phyloP scores from a whole-genome alignment of 1,139 yeast species.

The Kodamaea sp. region DNA sequence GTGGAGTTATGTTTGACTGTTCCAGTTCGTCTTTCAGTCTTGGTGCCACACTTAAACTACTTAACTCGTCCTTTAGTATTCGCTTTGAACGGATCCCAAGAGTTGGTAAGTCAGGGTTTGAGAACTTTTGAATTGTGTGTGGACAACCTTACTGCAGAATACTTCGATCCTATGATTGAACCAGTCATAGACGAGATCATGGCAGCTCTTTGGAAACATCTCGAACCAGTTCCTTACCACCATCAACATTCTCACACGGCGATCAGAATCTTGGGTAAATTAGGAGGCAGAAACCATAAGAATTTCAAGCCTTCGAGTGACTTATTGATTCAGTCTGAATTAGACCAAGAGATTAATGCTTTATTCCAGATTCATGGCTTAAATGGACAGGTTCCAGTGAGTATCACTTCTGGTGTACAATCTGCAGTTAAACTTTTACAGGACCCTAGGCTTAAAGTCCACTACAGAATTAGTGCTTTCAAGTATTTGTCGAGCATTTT shows the following conservation, averaged over 20 bases:
- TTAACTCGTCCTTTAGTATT: slow-evolving; percentile 88
- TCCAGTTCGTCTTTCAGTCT: slow-evolving; percentile 88
- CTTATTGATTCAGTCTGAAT: slow-evolving; percentile 54
- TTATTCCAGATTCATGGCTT: slow-evolving; percentile 72
- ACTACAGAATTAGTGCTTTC: slow-evolving; percentile 77
- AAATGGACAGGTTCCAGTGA: slow-evolving; percentile 59
- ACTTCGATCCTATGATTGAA: slow-evolving; percentile 94
- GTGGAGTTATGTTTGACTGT: slow-evolving; percentile 94
- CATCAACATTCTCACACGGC: slow-evolving; percentile 96
- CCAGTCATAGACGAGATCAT: slow-evolving; percentile 93
- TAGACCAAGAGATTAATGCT: slow-evolving; percentile 71
- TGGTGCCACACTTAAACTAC: slow-evolving; percentile 88
- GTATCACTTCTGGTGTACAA: slow-evolving; percentile 79
- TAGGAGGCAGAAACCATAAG: slow-evolving; percentile 93
- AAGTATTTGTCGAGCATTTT: slow-evolving; percentile 67
- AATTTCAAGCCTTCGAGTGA: slow-evolving; percentile 75
- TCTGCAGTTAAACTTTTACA: slow-evolving; percentile 71
- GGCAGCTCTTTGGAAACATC: slow-evolving; percentile 89
- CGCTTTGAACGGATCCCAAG: slow-evolving; percentile 90
- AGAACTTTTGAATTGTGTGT: slow-evolving; percentile 95
- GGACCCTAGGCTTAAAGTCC: slow-evolving; percentile 63
- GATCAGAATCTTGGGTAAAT: slow-evolving; percentile 85
- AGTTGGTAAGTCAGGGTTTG: slow-evolving; percentile 89
- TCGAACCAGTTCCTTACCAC: slow-evolving; percentile 88
- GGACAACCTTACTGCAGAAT: slow-evolving; percentile 93